phyloP scores from a whole-genome alignment of 2,329 filamentous ascomycete species.

The Calonectria pauciramosa region DNA sequence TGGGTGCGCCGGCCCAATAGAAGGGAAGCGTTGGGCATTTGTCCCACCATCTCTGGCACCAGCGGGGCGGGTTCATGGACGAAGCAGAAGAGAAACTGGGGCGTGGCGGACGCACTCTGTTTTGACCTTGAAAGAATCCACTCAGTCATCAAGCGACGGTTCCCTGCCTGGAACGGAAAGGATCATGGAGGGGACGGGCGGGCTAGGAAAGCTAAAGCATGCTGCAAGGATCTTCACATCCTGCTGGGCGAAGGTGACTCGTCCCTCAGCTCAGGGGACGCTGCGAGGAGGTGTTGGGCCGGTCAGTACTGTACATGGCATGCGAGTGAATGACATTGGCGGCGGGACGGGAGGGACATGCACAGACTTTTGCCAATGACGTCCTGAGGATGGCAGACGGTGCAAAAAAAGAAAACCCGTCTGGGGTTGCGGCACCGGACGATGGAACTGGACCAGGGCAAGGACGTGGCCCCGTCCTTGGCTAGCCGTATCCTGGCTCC shows the following conservation, averaged over 20 bases:
- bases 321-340: slow-evolving; percentile 1
- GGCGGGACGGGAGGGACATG: slow-evolving; percentile 2
- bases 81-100: slow-evolving; percentile 15
- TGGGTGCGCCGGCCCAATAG: slow-evolving; percentile 33
- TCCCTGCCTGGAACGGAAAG: slow-evolving; percentile 19
- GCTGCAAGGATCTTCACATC: slow-evolving; percentile 17
- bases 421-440: slow-evolving; percentile 14
- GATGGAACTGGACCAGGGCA: background rate
- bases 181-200: slow-evolving; percentile 17
- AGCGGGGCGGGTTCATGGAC: slow-evolving; percentile 26
- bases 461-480: background rate
- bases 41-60: slow-evolving; percentile 33
- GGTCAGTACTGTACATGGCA: background rate
- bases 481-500: background rate
- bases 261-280: slow-evolving; percentile 8
- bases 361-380: slow-evolving; percentile 11
- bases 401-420: slow-evolving; percentile 20
- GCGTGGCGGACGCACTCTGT: slow-evolving; percentile 3
- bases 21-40: slow-evolving; percentile 22
- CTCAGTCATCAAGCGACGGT: slow-evolving; percentile 7
- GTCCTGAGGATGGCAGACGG: background rate
- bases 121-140: slow-evolving; percentile 10
- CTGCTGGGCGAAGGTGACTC: slow-evolving; percentile 20
- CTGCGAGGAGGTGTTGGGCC: background rate
- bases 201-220: slow-evolving; percentile 21